These are phyloP conservation scores for Nicotiana attenuata DNA, from an alignment of 257 asterid species.

Conservation along the genomic window DNA sequence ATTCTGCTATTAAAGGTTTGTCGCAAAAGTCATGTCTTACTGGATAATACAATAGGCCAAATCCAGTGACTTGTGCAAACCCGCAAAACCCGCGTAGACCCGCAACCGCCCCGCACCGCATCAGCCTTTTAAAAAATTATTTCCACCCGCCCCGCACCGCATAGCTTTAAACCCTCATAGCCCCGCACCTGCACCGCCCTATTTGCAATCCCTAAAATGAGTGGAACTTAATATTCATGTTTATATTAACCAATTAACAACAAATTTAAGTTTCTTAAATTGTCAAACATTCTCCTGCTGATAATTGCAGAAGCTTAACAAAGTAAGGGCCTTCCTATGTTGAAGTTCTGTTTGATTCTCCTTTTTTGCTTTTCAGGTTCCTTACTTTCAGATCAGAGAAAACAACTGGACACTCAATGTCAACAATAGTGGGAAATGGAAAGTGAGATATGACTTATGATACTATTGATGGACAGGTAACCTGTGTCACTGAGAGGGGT, in stretches of 20 bases:
- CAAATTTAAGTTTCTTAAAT: neutral
- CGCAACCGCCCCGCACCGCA: too few relatives aligned
- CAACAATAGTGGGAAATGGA: conserved; percentile 60
- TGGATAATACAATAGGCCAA: too few relatives aligned
- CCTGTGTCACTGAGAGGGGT: neutral
- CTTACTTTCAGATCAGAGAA: conserved; percentile 74
- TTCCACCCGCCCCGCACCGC: too few relatives aligned
- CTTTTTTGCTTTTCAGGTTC: conserved; percentile 32
- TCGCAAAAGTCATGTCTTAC: too few relatives aligned
- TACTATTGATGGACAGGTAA: neutral
- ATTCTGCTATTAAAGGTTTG: too few relatives aligned
- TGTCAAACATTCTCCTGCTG: neutral
- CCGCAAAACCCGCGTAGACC: too few relatives aligned
- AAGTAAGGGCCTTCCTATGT: neutral
- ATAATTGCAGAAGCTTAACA: neutral
- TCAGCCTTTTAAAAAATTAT: too few relatives aligned
- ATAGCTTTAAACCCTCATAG: too few relatives aligned
- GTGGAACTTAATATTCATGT: neutral
- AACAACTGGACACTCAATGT: conserved; percentile 75
- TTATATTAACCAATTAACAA: neutral
- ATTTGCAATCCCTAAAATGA: neutral
- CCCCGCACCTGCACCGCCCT: too few relatives aligned
- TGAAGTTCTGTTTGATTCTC: neutral
- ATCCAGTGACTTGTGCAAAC: too few relatives aligned
- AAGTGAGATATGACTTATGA: conserved; percentile 60